Percentiles rank a stretch among this genome's conserved stretches.
Conservation (phyloP, 495 filamentous ascomycete species). For the Daldinia decipiens region DNA sequence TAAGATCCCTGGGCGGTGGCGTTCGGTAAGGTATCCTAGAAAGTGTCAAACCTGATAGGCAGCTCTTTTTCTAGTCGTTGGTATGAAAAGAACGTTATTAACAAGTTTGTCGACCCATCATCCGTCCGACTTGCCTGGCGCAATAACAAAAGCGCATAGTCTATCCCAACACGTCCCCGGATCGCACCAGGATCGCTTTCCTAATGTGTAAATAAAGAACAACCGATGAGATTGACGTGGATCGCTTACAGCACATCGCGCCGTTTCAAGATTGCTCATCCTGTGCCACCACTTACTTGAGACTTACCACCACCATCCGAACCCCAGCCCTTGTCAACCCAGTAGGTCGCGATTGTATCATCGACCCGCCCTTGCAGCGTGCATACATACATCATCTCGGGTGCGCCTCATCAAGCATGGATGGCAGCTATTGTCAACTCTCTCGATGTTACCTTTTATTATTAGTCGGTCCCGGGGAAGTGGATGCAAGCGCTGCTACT, state of each 20-base stretch:
- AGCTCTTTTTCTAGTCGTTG: constrained; percentile 8
- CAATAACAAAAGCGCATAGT: constrained; percentile 7
- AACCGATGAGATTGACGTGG: constrained; percentile 39
- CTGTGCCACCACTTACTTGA: constrained; percentile 33
- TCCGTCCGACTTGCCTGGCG: constrained; percentile 14
- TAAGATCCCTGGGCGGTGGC: constrained; percentile 33
- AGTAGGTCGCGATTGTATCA: constrained; percentile 29
- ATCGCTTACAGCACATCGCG: constrained; percentile 39
- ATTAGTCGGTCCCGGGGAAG: constrained; percentile 33
- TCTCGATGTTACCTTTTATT: constrained; percentile 15
- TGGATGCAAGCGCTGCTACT: constrained; percentile 10
- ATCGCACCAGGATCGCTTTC: constrained; percentile 17
- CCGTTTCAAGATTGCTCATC: constrained; percentile 42
- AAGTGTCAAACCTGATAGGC: constrained; percentile 21
- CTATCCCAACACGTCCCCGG: constrained; percentile 9
- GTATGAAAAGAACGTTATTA: constrained; percentile 5
- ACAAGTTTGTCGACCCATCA: constrained; percentile 22
- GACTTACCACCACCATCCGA: constrained; percentile 17
- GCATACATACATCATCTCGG: constrained; percentile 32
- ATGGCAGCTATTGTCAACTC: constrained; percentile 25
- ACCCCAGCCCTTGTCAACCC: constrained; percentile 16
- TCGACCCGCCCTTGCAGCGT: constrained; percentile 32
- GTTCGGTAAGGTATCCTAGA: constrained; percentile 13
- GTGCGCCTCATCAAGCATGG: constrained; percentile 27
- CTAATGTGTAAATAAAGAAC: constrained; percentile 23